Percentiles rank a stretch among this genome's conserved stretches.
Evolutionary conservation across 768 basidiomycete species (phyloP).

Genomic region (Termitomyces heimii): DNA sequence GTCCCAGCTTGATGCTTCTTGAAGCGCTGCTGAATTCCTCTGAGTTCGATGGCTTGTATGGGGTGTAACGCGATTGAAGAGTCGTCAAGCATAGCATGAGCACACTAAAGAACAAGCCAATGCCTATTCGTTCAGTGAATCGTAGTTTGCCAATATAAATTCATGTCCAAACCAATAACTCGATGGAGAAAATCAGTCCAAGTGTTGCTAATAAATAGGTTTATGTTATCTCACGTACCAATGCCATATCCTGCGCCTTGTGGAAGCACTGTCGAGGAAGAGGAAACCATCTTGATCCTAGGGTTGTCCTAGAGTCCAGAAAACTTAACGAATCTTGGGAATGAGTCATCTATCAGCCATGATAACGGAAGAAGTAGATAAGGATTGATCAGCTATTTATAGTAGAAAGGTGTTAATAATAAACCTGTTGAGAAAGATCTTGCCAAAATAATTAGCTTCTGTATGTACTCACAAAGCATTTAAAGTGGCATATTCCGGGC

Average conservation of each 20-base stretch:
- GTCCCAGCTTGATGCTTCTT: constrained; percentile 80
- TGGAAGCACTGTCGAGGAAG: constrained; percentile 1
- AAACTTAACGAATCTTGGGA: too few species aligned
- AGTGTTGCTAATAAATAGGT: neutral
- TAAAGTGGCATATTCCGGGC: too few species aligned
- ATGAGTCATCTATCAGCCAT: too few species aligned
- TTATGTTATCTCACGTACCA: constrained; percentile 10
- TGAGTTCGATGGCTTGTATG: constrained; percentile 69
- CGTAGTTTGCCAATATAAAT: too few species aligned
- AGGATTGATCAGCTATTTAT: too few species aligned
- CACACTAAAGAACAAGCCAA: constrained; percentile 81
- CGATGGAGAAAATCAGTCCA: constrained; percentile 12
- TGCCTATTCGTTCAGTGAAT: constrained; percentile 41
- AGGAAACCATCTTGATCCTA: too few species aligned
- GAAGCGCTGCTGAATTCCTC: constrained; percentile 85
- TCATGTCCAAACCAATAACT: constrained; percentile 40
- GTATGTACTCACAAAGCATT: too few species aligned
- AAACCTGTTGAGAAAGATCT: too few species aligned
- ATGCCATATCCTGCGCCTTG: constrained; percentile 18
- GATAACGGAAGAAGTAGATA: too few species aligned
- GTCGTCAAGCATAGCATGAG: constrained; percentile 78
- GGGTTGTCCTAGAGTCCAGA: too few species aligned
- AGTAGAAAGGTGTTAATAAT: too few species aligned
- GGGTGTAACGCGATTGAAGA: constrained; percentile 80
- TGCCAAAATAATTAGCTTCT: too few species aligned